Evolutionary conservation across 2,329 filamentous ascomycete species (phyloP).

Genomic region (Fusarium brevicatenulatum): DNA sequence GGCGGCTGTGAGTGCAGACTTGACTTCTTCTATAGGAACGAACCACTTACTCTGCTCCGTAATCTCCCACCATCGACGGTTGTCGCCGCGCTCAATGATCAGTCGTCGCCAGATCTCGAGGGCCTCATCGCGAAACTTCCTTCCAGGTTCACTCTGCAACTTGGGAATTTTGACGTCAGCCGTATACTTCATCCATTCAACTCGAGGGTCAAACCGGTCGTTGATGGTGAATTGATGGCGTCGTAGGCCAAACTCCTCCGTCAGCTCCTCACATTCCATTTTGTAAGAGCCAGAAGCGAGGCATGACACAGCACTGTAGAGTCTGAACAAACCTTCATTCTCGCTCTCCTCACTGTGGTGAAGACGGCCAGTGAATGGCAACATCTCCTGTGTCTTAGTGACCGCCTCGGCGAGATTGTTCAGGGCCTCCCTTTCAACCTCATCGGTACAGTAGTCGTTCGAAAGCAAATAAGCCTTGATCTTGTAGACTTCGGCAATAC

Average conservation of each 20-base stretch:
- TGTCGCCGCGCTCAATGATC: neutral
- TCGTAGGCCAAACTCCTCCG: neutral
- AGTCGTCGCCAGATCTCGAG: neutral
- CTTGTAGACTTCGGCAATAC: neutral
- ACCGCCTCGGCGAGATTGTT: neutral
- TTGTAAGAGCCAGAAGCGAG: neutral
- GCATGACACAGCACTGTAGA: constrained; percentile 2
- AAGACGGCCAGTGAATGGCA: neutral
- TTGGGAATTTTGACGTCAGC: neutral
- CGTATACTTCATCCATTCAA: constrained; percentile 8
- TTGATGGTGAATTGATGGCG: constrained; percentile 9
- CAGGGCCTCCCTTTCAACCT: neutral
- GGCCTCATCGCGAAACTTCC: neutral
- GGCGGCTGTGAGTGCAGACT: neutral
- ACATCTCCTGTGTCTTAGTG: neutral
- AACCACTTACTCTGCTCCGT: neutral
- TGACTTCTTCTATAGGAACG: neutral
- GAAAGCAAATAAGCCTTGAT: neutral
- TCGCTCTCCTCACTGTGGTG: accelerated
- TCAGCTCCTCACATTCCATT: neutral
- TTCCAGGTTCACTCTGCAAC: neutral
- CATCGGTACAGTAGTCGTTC: neutral
- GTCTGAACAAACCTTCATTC: neutral
- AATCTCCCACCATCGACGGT: constrained; percentile 2
- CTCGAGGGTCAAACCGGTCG: constrained; percentile 9